A percentile compares a stretch with the other conserved stretches of the same genome.
Conservation (phyloP, 2,329 filamentous ascomycete species). For the Zelopaecilomyces penicillatus region DNA sequence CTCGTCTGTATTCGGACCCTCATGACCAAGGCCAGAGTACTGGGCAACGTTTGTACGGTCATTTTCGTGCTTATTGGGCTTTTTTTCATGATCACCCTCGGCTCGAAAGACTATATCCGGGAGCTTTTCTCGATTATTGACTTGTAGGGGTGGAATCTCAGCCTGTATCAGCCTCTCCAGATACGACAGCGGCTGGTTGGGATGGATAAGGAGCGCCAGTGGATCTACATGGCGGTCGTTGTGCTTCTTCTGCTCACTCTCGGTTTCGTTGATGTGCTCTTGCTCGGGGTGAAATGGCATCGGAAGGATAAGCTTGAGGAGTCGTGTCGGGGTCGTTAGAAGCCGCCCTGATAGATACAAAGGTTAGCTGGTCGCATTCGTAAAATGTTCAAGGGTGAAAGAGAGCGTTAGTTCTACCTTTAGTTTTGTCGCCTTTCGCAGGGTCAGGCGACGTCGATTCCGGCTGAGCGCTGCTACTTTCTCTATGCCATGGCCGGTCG, state of each 20-base stretch:
- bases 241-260: constrained; percentile 24
- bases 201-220: constrained; percentile 75
- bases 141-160: constrained; percentile 64
- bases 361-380: background rate
- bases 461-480: constrained; percentile 41
- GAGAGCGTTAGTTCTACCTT: constrained; percentile 17
- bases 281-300: constrained; percentile 41
- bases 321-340: constrained; percentile 68
- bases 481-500: constrained; percentile 57
- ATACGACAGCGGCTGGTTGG: constrained; percentile 85
- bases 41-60: constrained; percentile 48
- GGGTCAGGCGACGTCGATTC: constrained; percentile 21
- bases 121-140: constrained; percentile 58
- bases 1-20: constrained; percentile 37
- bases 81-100: constrained; percentile 57
- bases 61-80: constrained; percentile 22
- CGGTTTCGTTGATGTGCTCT: constrained; percentile 32
- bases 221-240: constrained; percentile 54
- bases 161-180: constrained; percentile 83
- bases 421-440: constrained; percentile 17
- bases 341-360: constrained; percentile 50
- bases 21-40: constrained; percentile 62
- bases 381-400: no score
- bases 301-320: constrained; percentile 74
- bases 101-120: constrained; percentile 74